Evolutionary conservation across 768 basidiomycete species (phyloP), one percentile per base, ranked within the genome.

Genomic region (Trametes meyenii): DNA sequence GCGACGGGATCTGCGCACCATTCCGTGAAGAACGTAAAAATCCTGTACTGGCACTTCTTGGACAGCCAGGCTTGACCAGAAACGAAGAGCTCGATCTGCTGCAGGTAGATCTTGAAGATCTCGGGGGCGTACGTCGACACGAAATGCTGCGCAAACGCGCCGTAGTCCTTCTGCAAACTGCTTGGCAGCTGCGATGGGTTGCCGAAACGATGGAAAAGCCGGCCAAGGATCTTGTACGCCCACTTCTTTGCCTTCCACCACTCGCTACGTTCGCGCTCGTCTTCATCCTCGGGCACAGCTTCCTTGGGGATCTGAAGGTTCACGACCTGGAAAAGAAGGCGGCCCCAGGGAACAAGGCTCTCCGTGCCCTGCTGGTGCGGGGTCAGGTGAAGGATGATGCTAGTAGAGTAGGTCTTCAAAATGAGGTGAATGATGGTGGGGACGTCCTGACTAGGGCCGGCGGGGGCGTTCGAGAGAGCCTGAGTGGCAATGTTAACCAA

Each of bases 201-300:
- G 10, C 94, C 94, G 67, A 86, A 96, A 83, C 89, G 81, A 68
- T 89, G 88, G 81, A 94, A 94, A 16, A 94, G 77, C 23, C 87
- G 79, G 38, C 90, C 89, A 8, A 96, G 78, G 39, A 85, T 85
- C n/a, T 82, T 84, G 70, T 88, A 94, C 0, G 94, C 91, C 94
- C 94, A 96, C 71, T 96, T 96, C 77, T 96, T 96, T 10, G 89
- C 83, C 71, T 88, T 89, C 90, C 92, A 93, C 94, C 94, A 96
- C 67, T 92, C 89, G 48, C 80, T 84, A 49, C 79, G 80, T 76
- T 94, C 92, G 38, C 90, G 79, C 16, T 89, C 89, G 5, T 93
- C 89, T 62, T 86, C 83, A 58, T 90, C 85, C 29, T 81, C 84
- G 1, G 90, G 88, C 0, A 93, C 81, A 21, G 79, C 82, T 2